Conservation (phyloP, 208 protist genomes). For the Strigomonas galati region DNA sequence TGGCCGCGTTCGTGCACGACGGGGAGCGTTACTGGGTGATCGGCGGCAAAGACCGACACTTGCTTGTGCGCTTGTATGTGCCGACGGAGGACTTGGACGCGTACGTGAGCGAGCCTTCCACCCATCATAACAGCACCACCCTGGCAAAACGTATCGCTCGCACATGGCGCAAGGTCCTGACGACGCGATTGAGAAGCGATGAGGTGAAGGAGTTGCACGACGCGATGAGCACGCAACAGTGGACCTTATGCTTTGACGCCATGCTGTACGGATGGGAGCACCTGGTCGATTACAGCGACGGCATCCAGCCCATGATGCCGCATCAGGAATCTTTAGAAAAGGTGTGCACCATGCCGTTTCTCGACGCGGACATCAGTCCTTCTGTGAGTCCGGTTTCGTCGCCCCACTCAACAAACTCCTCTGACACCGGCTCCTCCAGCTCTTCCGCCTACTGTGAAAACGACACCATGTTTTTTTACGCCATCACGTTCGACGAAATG, state of each 20-base stretch:
- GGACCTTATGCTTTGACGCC: slow-evolving; percentile 66
- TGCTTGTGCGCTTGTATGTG: slow-evolving; percentile 63
- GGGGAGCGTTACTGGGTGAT: slow-evolving; percentile 70
- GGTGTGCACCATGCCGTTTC: neutral
- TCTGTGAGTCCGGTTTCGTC: neutral
- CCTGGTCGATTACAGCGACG: slow-evolving; percentile 21
- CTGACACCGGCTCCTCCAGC: neutral
- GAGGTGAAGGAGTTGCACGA: slow-evolving; percentile 31
- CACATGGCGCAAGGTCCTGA: slow-evolving; percentile 42
- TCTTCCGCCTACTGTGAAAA: neutral
- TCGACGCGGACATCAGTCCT: neutral
- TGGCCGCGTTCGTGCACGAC: slow-evolving; percentile 44
- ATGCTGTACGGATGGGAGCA: slow-evolving; percentile 56
- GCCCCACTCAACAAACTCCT: neutral
- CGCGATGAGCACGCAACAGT: slow-evolving; percentile 21
- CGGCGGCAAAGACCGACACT: slow-evolving; percentile 45
- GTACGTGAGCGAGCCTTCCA: slow-evolving; percentile 19
- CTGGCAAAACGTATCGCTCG: slow-evolving; percentile 45
- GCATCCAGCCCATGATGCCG: slow-evolving; percentile 1
- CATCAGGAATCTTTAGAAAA: neutral
- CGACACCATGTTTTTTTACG: slow-evolving; percentile 62
- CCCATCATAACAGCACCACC: slow-evolving; percentile 7
- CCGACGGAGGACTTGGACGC: slow-evolving; percentile 56
- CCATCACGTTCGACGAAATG: slow-evolving; percentile 41
- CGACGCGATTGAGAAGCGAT: slow-evolving; percentile 3